phyloP scores from a whole-genome alignment of 176 grass and related monocot genomes.

The Eremochloa ophiuroides region DNA sequence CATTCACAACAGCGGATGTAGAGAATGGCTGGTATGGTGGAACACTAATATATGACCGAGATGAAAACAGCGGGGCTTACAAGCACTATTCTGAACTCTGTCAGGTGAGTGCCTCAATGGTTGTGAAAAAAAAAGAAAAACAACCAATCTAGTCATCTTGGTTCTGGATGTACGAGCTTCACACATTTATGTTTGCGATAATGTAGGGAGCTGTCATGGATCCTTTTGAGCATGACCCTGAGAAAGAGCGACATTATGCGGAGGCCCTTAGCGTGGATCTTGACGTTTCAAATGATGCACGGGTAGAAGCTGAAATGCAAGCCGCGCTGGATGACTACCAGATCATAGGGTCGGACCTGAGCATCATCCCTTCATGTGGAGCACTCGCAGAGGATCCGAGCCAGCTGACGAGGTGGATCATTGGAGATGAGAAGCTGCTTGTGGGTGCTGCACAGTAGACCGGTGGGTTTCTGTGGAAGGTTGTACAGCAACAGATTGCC shows the following conservation, averaged over 20 bases:
- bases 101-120: slow-evolving; percentile 33
- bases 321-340: slow-evolving; percentile 54
- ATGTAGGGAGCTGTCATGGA: slow-evolving; percentile 79
- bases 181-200: not conserved
- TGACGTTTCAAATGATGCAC: slow-evolving; percentile 41
- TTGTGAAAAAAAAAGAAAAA: not conserved
- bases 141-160: not conserved
- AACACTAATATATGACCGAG: slow-evolving; percentile 68
- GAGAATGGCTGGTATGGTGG: slow-evolving; percentile 82
- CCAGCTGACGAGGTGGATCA: slow-evolving; percentile 78
- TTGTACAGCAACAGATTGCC: slow-evolving; percentile 24
- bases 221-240: slow-evolving; percentile 66
- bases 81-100: slow-evolving; percentile 84
- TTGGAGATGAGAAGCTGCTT: slow-evolving; percentile 65
- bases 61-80: slow-evolving; percentile 70
- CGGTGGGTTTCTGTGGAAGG: not conserved
- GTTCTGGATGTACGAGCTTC: not conserved
- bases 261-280: slow-evolving; percentile 54
- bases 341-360: slow-evolving; percentile 66
- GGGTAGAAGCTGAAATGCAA: slow-evolving; percentile 50
- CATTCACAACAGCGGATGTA: slow-evolving; percentile 60
- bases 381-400: slow-evolving; percentile 52
- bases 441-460: slow-evolving; percentile 13
- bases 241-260: slow-evolving; percentile 58
- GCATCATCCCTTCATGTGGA: slow-evolving; percentile 55